phyloP scores from a whole-genome alignment of 164 flowering plant species.

The Buxus sempervirens region DNA sequence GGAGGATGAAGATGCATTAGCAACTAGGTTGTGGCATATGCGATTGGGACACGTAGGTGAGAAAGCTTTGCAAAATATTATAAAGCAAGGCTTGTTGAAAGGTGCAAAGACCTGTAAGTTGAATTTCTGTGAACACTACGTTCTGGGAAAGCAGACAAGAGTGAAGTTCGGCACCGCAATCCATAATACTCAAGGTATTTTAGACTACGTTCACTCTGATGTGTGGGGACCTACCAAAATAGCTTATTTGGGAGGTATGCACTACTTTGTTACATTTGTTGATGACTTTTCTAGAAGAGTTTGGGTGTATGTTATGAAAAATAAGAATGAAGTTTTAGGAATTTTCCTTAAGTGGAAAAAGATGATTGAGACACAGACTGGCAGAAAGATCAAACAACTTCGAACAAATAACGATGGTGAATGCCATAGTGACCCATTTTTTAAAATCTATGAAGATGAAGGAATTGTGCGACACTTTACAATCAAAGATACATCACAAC shows the following conservation, averaged over 20 bases:
- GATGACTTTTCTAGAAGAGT: slow-evolving; percentile 5
- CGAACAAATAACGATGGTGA: no score
- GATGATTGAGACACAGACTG: slow-evolving; percentile 2
- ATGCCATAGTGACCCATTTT: background rate
- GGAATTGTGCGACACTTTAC: slow-evolving; percentile 7
- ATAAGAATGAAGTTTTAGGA: no score
- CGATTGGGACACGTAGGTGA: no score
- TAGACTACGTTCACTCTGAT: slow-evolving; percentile 5
- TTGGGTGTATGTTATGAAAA: background rate
- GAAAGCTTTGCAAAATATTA: no score
- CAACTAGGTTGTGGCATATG: no score
- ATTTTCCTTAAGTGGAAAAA: background rate
- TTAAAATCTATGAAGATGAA: background rate
- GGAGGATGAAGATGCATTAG: no score
- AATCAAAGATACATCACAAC: background rate
- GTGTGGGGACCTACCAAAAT: slow-evolving; percentile 6
- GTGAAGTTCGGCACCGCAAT: no score
- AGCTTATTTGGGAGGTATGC: background rate
- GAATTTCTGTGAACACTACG: no score
- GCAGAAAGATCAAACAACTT: background rate
- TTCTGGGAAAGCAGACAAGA: no score
- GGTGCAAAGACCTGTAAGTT: no score
- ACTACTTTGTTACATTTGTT: background rate
- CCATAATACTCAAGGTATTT: no score
- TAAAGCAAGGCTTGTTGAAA: no score